Evolutionary conservation across 163 green algal species (phyloP), one percentile per base, ranked within the genome.

Genomic region (Prototheca cutis): DNA sequence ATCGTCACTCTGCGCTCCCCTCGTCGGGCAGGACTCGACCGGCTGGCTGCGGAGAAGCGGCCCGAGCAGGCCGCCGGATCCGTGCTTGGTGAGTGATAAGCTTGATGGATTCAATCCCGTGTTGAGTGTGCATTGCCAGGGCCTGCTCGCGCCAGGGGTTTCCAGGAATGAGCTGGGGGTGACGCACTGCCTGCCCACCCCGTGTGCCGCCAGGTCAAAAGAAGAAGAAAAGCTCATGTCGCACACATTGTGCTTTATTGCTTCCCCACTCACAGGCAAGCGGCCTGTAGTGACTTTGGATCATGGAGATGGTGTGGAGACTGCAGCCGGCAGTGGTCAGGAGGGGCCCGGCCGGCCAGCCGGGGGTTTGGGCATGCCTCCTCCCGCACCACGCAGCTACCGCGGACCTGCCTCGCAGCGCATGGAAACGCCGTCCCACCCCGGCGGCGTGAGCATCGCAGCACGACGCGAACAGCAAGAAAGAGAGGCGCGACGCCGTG

Each of bases 351-450:
- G 53, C 48, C 25, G 59, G 73, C 19, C 59, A 83, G 70, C 70
- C 86, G n/a, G n/a, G n/a, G n/a, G n/a, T n/a, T n/a, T n/a, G n/a
- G n/a, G n/a, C n/a, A n/a, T n/a, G n/a, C n/a, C n/a, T n/a, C n/a
- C n/a, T n/a, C 42, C 42, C 10, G 42, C 42, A 23, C 18, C 42
- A n/a, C 13, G 42, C 42, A 51, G 17, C 21, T 93, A 88, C 70
- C 68, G 87, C n/a, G n/a, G n/a, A n/a, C n/a, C n/a, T n/a, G n/a
- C n/a, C 0, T 77, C 74, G 4, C 71, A 81, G 68, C 76, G 81
- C 7, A 55, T 85, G 3, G 88, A 93, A 2, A 95, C 88, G 8
- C 88, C 88, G 13, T 90, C 80, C 2, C 80, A 90, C 56, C 84
- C 85, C 34, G 84, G 81, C 77, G 80, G 80, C 10, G 76, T 90